Evolutionary conservation across 1,139 yeast species (phyloP), one percentile per base, ranked within the genome.

Genomic region (Yamadazyma friedrichii): DNA sequence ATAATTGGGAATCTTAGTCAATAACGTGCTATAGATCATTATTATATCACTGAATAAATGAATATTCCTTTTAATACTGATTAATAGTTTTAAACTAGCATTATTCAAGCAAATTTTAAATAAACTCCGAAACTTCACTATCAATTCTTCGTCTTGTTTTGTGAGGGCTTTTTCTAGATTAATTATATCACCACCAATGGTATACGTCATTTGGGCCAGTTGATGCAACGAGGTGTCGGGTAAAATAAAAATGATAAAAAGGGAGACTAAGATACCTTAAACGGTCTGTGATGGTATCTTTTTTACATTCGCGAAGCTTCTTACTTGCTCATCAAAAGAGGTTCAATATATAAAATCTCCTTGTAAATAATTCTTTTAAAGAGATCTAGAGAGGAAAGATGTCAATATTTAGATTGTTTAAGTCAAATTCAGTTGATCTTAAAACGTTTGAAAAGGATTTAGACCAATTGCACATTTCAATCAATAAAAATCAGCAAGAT

Each of bases 391-490:
- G n/a, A n/a, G n/a, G n/a, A n/a, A 28, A 12, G 27, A 59, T 59
- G 63, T 61, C 57, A 30, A 55, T 66, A 16, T 64, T 69, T 38
- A 57, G 59, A 28, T 39, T 68, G 27, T 65, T 71, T 42, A 58
- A 58, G 35, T 59, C 62, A 36, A 58, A 54, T 48, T 69, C 66
- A 43, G 76, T 77, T 49, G 75, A 78, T 50, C 76, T 82, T 1
- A 68, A 71, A 12, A 51, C 56, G 29, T 79, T 73, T 55, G 86
- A 81, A 47, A 68, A 63, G 44, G 78, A 78, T 34, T 60, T 81
- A 40, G 70, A 75, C 15, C 47, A 56, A 5, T 47, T 80, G 10
- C 65, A 79, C 1, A 60, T 60, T 9, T 59, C 64, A 15, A 76
- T 50, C n/a, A 52, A 43, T 34, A 45, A 31, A 45, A 48, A 44